Conservation (phyloP, 2,329 filamentous ascomycete species). For the Coniochaeta prunicola region DNA sequence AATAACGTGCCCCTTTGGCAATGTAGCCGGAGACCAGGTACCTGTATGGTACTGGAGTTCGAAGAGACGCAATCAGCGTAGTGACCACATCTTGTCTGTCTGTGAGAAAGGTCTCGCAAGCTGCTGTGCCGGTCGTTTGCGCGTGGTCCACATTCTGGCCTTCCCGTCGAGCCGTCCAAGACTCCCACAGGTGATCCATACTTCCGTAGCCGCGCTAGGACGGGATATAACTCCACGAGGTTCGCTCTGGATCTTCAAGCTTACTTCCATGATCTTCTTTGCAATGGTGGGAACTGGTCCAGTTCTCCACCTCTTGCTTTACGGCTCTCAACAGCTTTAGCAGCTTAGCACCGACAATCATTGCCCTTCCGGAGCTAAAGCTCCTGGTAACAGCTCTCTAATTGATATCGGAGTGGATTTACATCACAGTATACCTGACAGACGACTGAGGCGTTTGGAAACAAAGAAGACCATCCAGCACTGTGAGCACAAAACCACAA, state of each 20-base stretch:
- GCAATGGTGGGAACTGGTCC: neutral
- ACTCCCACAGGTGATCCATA: neutral
- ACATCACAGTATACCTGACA: neutral
- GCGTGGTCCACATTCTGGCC: neutral
- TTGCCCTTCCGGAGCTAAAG: neutral
- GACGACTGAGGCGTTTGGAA: neutral
- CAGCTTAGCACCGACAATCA: neutral
- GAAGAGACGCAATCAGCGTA: too few relatives aligned
- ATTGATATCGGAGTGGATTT: neutral
- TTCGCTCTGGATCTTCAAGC: neutral
- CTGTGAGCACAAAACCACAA: neutral
- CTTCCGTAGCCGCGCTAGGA: neutral
- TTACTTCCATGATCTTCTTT: neutral
- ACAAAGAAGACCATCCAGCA: neutral
- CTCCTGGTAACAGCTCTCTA: neutral
- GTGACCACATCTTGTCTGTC: too few relatives aligned
- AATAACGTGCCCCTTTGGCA: too few relatives aligned
- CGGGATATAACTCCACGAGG: neutral
- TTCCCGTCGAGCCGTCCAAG: conserved; percentile 1
- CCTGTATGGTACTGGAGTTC: too few relatives aligned
- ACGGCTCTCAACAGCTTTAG: neutral
- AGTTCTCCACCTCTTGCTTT: neutral
- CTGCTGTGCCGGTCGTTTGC: neutral
- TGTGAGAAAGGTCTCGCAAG: neutral
- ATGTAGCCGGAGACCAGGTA: too few relatives aligned